Base-by-base conservation (phyloP, 169 alveolate genomes). In the Plasmodium ovale region DNA sequence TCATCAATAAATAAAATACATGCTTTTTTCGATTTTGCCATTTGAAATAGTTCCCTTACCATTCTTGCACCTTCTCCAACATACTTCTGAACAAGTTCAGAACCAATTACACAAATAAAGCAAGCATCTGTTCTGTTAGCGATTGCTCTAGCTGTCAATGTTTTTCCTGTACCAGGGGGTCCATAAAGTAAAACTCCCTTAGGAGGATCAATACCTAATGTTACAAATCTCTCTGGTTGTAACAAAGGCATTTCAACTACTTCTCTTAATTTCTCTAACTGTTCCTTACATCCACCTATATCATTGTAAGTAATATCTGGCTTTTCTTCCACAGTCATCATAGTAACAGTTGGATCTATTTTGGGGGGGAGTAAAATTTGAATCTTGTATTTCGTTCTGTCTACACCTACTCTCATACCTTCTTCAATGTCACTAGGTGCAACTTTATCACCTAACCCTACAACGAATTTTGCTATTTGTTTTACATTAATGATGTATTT, bases 1-100 rank as follows among this genome's bases (percentile, higher is more conserved):
- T 99, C 99, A 91, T 99, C 99, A 95, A 99, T 98, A 92, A 99
- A 99, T 49, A 99, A 97, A 60, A 99, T 96, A 94, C 99, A 97
- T 6, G 99, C 99, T 60, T 98, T 97, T 92, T 97, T 97, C 65
- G 97, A 92, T 73, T 99, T 94, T 14, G 99, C 99, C 99, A 98
- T 96, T 33, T 96, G 98, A 94, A 98, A 98, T 47, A 98, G 92
- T 93, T 97, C 99, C 74, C 99, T 96, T 47, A 99, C 99, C 98
- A 98, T 97, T 42, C 99, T 96, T 0, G 99, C 99, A 23, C 99
- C 99, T 89, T 99, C 99, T 29, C 99, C 99, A 62, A 99, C 99
- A 92, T 99, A 99, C 88, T 98, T 99, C 92, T 99, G 99, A 31
- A 99, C 99, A 51, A 99, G 93, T 91, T 99, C 99, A 42, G 99